phyloP scores from a whole-genome alignment of 805 yeast genomes.

The Zygoascus bituminiphila region DNA sequence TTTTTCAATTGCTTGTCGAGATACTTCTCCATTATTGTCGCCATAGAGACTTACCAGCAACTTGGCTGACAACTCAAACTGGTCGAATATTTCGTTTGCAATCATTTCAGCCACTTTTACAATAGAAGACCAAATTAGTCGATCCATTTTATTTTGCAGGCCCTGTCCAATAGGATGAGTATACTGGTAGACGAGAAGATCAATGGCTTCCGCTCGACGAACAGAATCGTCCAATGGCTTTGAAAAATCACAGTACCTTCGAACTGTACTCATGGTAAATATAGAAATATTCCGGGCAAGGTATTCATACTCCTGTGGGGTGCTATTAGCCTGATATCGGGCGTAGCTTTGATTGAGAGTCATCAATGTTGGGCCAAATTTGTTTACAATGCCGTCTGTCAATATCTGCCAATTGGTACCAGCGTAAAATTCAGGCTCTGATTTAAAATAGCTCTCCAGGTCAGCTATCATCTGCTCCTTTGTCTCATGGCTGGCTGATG shows the following conservation, averaged over 20 bases:
- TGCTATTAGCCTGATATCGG: conserved; percentile 6
- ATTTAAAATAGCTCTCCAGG: conserved; percentile 26
- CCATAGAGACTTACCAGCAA: background rate
- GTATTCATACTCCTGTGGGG: background rate
- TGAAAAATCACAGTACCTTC: background rate
- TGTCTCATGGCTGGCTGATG: conserved; percentile 28
- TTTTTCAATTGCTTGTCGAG: background rate
- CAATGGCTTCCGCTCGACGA: background rate
- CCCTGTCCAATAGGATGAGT: background rate
- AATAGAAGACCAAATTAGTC: conserved; percentile 5
- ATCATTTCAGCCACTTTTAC: conserved; percentile 1
- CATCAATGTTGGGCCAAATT: conserved; percentile 44
- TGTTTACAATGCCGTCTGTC: conserved; percentile 39
- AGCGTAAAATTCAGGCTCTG: conserved; percentile 32
- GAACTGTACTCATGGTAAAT: background rate
- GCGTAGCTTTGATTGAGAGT: conserved; percentile 35
- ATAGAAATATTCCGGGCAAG: conserved; percentile 1
- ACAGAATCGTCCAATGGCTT: background rate
- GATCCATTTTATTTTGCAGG: background rate
- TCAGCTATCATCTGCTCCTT: conserved; percentile 32
- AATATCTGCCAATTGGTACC: conserved; percentile 50
- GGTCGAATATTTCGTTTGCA: background rate
- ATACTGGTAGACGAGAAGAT: conserved; percentile 1
- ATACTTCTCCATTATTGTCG: background rate
- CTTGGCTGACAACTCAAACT: conserved; percentile 1